Percentiles rank a stretch among this genome's conserved stretches.
phyloP scores from a whole-genome alignment of 2,329 filamentous ascomycete genomes.

The Penicillium vulpinum region DNA sequence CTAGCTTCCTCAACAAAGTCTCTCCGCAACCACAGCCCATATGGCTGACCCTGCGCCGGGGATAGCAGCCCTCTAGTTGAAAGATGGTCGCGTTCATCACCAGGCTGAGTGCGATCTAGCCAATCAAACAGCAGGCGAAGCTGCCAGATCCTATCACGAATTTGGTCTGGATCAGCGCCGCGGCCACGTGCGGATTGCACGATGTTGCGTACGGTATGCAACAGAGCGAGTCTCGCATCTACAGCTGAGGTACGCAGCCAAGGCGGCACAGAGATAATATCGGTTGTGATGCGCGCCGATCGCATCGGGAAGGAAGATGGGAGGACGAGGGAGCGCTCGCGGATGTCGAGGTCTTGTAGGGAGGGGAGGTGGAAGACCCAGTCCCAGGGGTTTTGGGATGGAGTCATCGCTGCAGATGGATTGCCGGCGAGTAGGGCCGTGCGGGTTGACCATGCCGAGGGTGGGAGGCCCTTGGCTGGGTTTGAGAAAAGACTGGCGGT shows the following conservation, averaged over 20 bases:
- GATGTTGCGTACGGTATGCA: conserved; percentile 44
- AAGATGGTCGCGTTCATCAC: conserved; percentile 8
- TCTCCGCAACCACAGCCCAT: conserved; percentile 40
- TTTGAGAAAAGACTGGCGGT: conserved; percentile 24
- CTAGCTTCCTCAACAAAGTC: conserved; percentile 43
- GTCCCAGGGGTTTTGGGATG: conserved; percentile 57
- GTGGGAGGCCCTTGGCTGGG: conserved; percentile 27
- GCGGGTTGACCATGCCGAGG: conserved; percentile 25
- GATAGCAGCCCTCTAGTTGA: not conserved
- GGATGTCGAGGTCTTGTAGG: conserved; percentile 58
- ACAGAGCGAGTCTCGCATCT: conserved; percentile 71
- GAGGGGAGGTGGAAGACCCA: conserved; percentile 70
- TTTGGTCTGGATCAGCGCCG: conserved; percentile 43
- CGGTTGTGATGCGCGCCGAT: conserved; percentile 28
- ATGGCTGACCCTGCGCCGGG: conserved; percentile 11
- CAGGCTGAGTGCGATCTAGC: conserved; percentile 51
- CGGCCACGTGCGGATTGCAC: conserved; percentile 33
- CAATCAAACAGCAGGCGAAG: conserved; percentile 65
- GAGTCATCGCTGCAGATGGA: conserved; percentile 28
- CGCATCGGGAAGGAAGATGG: conserved; percentile 40
- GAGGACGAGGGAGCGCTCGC: conserved; percentile 67
- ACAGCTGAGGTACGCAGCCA: conserved; percentile 62
- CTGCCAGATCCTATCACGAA: conserved; percentile 61
- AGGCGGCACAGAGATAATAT: conserved; percentile 48
- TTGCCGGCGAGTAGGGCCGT: conserved; percentile 24